Base-by-base conservation (phyloP, 805 yeast species). In the Groenewaldozyma salmanticensis region DNA sequence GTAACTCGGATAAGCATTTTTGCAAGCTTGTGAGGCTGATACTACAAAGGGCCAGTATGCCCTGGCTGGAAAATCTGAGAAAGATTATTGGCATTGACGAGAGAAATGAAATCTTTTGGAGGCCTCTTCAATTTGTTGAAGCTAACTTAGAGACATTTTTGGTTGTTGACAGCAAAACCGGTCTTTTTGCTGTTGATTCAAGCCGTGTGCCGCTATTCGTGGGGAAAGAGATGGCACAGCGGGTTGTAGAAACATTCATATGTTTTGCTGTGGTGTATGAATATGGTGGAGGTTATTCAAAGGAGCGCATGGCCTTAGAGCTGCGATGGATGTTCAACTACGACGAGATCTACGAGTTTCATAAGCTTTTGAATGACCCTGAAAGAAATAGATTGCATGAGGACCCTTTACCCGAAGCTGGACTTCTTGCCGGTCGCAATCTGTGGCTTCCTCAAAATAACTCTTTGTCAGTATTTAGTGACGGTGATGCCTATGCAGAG, bases 1-100 rank as follows among this genome's bases (percentile, higher is more conserved):
- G 44, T 16, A 17, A 34, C 9, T 44, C 49, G 11, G 49, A 44
- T 19, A 19, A 16, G 3, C 17, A 31, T 6, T 29, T 44, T 5
- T 44, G 13, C 24, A 33, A 32, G 20, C 38, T 46, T 13, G 27
- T 31, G 4, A 37, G 34, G 21, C 31, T 44, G 17, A 38, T 46
- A 11, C 31, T 46, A 5, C 27, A 16, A 19, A 29, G 47, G 24
- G 20, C 32, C 20, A 27, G 37, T 5, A 38, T 16, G 3, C 49
- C 49, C n/a, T 46, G 44, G 45, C 32, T 46, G 4, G 37, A 16
- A 19, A 33, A 42, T 16, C 18, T 46, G 13, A 35, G 39, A n/a
- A 40, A 24, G 15, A 5, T 40, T n/a, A 44, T 38, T 19, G 49
- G 49, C 6, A 18, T 44, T 5, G 38, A 39, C 11, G 24, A 22